Percentiles rank a stretch among this genome's conserved stretches.
Conservation (phyloP, 768 basidiomycete species). For the Suillus subluteus region DNA sequence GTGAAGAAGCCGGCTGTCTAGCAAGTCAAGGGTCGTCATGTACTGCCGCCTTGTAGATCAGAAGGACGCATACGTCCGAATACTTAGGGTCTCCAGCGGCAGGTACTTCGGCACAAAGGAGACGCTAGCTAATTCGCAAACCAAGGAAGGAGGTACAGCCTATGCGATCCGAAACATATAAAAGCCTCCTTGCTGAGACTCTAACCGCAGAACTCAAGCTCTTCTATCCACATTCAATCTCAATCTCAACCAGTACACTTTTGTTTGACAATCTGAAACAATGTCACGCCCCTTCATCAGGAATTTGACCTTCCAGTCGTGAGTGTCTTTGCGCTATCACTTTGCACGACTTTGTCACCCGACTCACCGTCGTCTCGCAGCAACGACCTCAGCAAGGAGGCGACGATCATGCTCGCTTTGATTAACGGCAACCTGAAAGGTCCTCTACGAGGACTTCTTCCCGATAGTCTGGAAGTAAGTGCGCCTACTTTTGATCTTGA, state of each 20-base stretch:
- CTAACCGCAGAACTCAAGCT: not conserved
- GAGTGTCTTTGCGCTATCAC: not conserved
- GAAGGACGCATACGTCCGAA: too few relatives aligned
- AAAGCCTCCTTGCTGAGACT: not conserved
- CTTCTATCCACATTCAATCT: not conserved
- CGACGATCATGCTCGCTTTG: not conserved
- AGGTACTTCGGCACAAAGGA: not conserved
- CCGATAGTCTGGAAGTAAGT: constrained; percentile 5
- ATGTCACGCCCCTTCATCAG: not conserved
- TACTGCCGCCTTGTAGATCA: not conserved
- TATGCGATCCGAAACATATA: not conserved
- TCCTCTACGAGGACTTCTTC: not conserved
- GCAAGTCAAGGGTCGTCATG: not conserved
- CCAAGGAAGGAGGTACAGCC: not conserved
- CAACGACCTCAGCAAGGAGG: not conserved
- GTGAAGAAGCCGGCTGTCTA: not conserved
- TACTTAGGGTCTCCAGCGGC: not conserved
- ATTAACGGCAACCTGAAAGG: not conserved
- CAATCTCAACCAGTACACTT: not conserved
- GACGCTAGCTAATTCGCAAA: not conserved
- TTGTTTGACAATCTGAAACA: not conserved
- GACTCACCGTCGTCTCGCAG: not conserved
- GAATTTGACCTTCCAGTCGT: not conserved
- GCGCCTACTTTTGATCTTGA: too few relatives aligned
- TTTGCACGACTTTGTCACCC: not conserved